phyloP scores from a whole-genome alignment of 805 yeast species.

The Starmera quercuum region DNA sequence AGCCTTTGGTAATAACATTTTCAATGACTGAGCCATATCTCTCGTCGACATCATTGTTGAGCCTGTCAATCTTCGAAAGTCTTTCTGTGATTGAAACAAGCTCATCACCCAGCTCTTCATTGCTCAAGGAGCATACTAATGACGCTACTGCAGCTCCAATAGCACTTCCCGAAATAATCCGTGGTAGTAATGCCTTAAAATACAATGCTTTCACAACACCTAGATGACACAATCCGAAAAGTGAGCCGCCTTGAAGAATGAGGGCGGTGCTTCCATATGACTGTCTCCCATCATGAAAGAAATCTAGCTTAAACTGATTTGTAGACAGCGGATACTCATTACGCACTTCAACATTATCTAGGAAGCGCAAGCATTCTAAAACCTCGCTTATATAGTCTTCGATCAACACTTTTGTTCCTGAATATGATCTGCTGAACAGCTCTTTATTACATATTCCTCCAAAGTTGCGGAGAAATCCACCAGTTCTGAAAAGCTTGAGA shows the following conservation, averaged over 20 bases:
- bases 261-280: conserved; percentile 88
- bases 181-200: conserved; percentile 67
- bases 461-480: conserved; percentile 82
- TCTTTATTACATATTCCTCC: conserved; percentile 82
- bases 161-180: conserved; percentile 85
- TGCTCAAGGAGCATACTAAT: conserved; percentile 65
- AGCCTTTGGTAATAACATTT: conserved; percentile 70
- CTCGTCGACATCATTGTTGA: conserved; percentile 48
- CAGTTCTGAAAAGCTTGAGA: conserved; percentile 58
- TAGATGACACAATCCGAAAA: conserved; percentile 88
- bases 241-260: conserved; percentile 88
- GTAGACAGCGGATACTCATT: conserved; percentile 24
- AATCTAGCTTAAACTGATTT: conserved; percentile 55
- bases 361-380: conserved; percentile 52
- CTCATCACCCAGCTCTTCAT: conserved; percentile 47
- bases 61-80: conserved; percentile 31
- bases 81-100: conserved; percentile 32
- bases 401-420: conserved; percentile 84
- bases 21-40: conserved; percentile 64
- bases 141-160: conserved; percentile 93
- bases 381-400: conserved; percentile 84
- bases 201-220: conserved; percentile 88
- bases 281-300: conserved; percentile 80
- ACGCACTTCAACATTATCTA: conserved; percentile 29
- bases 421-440: conserved; percentile 70